phyloP scores from a whole-genome alignment of 345 rosid genomes.

The Gossypium raimondii region DNA sequence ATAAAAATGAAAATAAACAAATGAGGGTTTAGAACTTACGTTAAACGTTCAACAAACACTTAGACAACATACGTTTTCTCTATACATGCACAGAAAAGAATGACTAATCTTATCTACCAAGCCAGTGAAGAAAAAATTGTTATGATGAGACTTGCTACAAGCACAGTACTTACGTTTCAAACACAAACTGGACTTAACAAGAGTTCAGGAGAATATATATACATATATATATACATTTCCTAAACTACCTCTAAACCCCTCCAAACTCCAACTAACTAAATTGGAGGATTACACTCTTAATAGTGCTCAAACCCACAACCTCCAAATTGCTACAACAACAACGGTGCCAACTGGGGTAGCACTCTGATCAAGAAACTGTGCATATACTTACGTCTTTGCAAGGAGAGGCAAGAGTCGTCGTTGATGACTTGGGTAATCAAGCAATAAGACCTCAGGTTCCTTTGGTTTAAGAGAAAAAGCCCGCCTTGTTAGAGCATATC shows the following conservation, averaged over 20 bases:
- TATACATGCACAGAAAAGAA: background rate
- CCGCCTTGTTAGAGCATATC: conserved; percentile 80
- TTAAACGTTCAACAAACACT: background rate
- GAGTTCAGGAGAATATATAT: background rate
- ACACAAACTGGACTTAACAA: background rate
- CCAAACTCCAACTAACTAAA: too few species aligned
- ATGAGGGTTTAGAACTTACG: background rate
- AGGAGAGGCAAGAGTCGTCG: conserved; percentile 86
- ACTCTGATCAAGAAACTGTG: background rate
- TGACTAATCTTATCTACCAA: background rate
- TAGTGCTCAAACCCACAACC: too few species aligned
- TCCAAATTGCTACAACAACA: too few species aligned
- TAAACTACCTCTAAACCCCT: too few species aligned
- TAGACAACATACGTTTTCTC: background rate
- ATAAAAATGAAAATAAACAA: background rate
- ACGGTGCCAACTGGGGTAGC: too few species aligned
- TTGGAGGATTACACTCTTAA: too few species aligned
- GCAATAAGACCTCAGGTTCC: conserved; percentile 79
- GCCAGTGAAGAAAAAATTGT: background rate
- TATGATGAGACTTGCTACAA: background rate
- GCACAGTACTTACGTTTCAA: background rate
- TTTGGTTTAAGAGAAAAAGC: conserved; percentile 68
- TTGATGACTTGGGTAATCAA: conserved; percentile 95
- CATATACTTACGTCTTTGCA: conserved; percentile 71
- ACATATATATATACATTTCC: background rate